phyloP scores from a whole-genome alignment of 305 asterid species.

The Fraxinus sp. region DNA sequence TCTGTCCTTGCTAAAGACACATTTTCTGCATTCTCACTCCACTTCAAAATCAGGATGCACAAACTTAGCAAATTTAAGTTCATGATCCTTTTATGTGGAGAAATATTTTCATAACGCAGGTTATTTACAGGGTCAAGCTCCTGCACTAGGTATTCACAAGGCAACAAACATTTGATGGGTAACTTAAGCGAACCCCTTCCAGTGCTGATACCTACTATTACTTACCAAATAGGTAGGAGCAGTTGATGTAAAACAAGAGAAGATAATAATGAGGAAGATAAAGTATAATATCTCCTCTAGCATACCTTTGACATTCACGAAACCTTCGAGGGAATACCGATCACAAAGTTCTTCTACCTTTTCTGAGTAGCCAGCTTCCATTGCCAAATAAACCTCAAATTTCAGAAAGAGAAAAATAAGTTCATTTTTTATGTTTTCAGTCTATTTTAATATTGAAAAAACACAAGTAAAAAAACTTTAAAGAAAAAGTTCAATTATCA shows the following conservation, averaged over 20 bases:
- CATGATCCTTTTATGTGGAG: background rate
- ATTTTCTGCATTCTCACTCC: background rate
- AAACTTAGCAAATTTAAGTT: background rate
- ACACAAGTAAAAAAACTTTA: background rate
- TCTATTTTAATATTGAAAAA: background rate
- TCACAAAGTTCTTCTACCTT: slow-evolving; percentile 91
- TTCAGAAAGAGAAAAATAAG: slow-evolving; percentile 18
- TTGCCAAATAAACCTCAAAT: slow-evolving; percentile 82
- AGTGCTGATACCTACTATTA: background rate
- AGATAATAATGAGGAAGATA: background rate
- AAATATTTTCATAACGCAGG: background rate
- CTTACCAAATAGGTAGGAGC: background rate
- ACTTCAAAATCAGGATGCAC: background rate
- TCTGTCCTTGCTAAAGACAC: background rate
- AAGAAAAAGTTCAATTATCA: slow-evolving; percentile 15
- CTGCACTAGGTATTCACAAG: background rate
- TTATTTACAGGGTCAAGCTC: background rate
- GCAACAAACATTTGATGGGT: background rate
- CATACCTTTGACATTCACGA: slow-evolving; percentile 65
- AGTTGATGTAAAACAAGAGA: background rate
- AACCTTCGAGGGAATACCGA: slow-evolving; percentile 76
- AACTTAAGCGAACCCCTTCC: background rate
- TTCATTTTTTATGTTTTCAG: slow-evolving; percentile 9
- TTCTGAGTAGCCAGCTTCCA: slow-evolving; percentile 96
- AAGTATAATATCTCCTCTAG: slow-evolving; percentile 15